Conservation (phyloP, 2,329 filamentous ascomycete species). For the Trichoderma citrinoviride region DNA sequence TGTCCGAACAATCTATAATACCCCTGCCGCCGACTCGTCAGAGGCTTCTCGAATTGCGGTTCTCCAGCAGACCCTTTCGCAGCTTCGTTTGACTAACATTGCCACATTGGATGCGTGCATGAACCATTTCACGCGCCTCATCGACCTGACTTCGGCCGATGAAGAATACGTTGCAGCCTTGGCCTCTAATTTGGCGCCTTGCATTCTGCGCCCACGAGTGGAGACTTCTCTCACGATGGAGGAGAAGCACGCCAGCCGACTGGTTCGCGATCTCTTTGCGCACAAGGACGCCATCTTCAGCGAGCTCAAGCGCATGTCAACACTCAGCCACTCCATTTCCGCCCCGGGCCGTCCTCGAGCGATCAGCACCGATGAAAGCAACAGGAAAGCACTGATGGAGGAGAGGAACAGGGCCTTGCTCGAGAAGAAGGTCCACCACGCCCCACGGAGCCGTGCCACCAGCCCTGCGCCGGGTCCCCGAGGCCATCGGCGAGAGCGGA, state of each 20-base stretch:
- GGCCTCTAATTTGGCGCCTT: constrained; percentile 73
- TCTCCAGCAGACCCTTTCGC: constrained; percentile 91
- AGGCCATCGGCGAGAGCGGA: constrained; percentile 76
- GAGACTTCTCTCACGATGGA: constrained; percentile 93
- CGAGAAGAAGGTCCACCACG: constrained; percentile 53
- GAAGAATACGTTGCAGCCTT: constrained; percentile 77
- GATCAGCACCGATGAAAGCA: constrained; percentile 93
- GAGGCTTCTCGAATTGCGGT: constrained; percentile 82
- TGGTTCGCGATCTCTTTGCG: constrained; percentile 86
- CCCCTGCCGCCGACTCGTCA: constrained; percentile 70
- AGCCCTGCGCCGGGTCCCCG: constrained; percentile 65
- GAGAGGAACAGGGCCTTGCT: constrained; percentile 83
- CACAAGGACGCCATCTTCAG: constrained; percentile 96
- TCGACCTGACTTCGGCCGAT: constrained; percentile 94
- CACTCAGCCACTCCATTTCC: constrained; percentile 63
- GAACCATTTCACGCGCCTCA: constrained; percentile 95
- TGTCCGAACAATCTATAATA: constrained; percentile 92
- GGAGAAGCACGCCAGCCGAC: constrained; percentile 86
- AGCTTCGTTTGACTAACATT: constrained; percentile 93
- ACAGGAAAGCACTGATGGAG: constrained; percentile 89
- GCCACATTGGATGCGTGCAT: constrained; percentile 97
- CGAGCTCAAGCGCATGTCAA: constrained; percentile 87
- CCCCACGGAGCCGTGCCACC: constrained; percentile 67
- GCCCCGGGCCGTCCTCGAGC: constrained; percentile 67
- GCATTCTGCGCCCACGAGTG: constrained; percentile 79